Base-by-base conservation (phyloP, 305 asterid genomes). In the Fraxinus paxiana region DNA sequence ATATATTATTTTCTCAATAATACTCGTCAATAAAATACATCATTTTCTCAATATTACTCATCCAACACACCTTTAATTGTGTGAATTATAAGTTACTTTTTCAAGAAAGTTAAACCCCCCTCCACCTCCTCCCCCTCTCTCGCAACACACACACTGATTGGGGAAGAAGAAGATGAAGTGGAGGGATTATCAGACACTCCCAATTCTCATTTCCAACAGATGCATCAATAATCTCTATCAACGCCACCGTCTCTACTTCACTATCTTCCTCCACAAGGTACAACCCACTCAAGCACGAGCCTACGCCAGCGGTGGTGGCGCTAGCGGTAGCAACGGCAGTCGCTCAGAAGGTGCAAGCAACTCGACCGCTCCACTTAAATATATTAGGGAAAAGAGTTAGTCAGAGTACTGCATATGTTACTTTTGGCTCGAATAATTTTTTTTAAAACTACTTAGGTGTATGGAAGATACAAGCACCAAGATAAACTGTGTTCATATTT, bases 211-310 rank as follows among this genome's bases (percentile, higher is more conserved):
- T 56, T 80, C 77, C 86, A 46, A 41, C 71, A 82, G 81, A 65
- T 30, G 61, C 76, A 63, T 13, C 75, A 13, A 65, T 80, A 80
- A 81, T n/a, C 80, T 83, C 73, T 24, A 72, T 28, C 61, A 61
- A 61, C 90, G 79, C 2, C 90, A 88, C 48, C 93, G 85, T 76
- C 78, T 89, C 73, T 88, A 82, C 69, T 94, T 90, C 86, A 76
- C 88, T n/a, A 83, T 92, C 77, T 88, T 94, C 79, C 84, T 91
- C 83, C 90, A 92, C 82, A 92, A 90, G 90, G 87, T 84, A 77
- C 92, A 83, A 84, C 81, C 90, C 78, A 75, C 91, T 63, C 72
- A 78, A 73, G 88, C 90, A n/a, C 93, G 88, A 77, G 86, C 92
- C 79, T 90, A 91, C 77, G 30, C 86, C 71, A 80, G 84, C 83